Base-by-base conservation (phyloP, 768 basidiomycete genomes). In the Tremella yokohamensis region DNA sequence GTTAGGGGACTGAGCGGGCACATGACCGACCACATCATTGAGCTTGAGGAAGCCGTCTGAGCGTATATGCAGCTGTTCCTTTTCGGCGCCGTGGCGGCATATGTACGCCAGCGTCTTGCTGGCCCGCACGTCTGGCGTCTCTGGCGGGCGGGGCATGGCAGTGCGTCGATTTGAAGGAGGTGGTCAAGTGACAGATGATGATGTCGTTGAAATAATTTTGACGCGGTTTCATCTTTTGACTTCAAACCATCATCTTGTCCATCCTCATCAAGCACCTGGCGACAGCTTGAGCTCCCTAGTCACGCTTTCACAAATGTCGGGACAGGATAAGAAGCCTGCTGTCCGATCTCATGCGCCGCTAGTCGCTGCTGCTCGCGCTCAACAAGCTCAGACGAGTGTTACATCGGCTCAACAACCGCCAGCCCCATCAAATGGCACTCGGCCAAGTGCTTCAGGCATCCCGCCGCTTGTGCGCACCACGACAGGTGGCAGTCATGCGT, bases 61-160 rank as follows among this genome's bases (percentile, higher is more conserved):
- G 8, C 93, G 83, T 79, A 97, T 87, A 3, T 78, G 68, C 3
- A 97, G 72, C 0, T 85, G 84, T 60, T 93, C 86, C 38, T 83
- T 83, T 62, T 83, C 80, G 18, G 92, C 90, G 0, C 87, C 90
- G 74, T 98, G 94, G 2, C 93, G 83, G n/a, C 98, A 83, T 22
- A 98, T 79, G 83, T 87, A 97, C 0, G 91, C 87, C 8, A 98
- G 78, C 0, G 89, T 88, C 76, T 96, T 97, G 13, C 89, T 90
- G 13, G 88, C 66, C 11, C 84, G 82, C 6, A 87, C 83, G 49
- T 87, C 84, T 0, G 83, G 84, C 2, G 83, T 79, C 65, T 93
- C 89, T 19, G 73, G 62, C 4, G 75, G 75, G 39, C 77, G 54
- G 2, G 66, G 66, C 72, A 70, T 73, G 22, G 26, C 25, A n/a